Evolutionary conservation across 208 protist genomes (phyloP).

Genomic region (Trypanosoma cruzi): DNA sequence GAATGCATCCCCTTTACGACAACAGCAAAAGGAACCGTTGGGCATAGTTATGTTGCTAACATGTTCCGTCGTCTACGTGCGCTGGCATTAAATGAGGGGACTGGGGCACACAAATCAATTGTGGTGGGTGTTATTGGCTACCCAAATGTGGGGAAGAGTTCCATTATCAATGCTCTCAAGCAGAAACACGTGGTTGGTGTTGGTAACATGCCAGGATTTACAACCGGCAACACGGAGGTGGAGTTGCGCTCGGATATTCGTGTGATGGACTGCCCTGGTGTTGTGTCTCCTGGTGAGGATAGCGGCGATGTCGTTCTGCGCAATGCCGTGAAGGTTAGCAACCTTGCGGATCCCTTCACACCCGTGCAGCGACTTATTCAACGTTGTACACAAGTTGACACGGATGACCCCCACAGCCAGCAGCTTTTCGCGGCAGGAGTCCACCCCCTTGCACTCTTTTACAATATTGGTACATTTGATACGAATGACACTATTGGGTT

Average conservation of each 20-base stretch:
- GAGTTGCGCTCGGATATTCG: constrained; percentile 96
- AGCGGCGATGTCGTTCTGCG: constrained; percentile 94
- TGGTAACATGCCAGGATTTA: constrained; percentile 95
- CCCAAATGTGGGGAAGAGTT: constrained; percentile 98
- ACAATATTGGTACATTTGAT: constrained; percentile 78
- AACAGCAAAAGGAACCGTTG: constrained; percentile 68
- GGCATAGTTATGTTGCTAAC: constrained; percentile 67
- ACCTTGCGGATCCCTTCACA: constrained; percentile 92
- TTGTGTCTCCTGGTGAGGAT: constrained; percentile 91
- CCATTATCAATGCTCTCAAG: constrained; percentile 98
- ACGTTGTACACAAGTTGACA: constrained; percentile 61
- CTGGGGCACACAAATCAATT: constrained; percentile 87
- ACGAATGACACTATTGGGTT: constrained; percentile 82
- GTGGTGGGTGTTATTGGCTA: constrained; percentile 98
- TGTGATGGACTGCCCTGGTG: constrained; percentile 97
- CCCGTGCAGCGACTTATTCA: constrained; percentile 92
- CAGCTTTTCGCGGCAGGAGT: constrained; percentile 27
- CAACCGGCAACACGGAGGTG: constrained; percentile 95
- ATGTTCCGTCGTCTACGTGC: constrained; percentile 94
- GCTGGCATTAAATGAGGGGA: constrained; percentile 76
- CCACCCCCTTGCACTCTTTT: constrained; percentile 84
- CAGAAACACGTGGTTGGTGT: constrained; percentile 90
- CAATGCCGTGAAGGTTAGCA: constrained; percentile 95
- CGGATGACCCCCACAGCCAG: constrained; percentile 18
- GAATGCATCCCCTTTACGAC: constrained; percentile 88